Evolutionary conservation across 2,329 filamentous ascomycete species (phyloP).

Genomic region (Colletotrichum cordylinicola): DNA sequence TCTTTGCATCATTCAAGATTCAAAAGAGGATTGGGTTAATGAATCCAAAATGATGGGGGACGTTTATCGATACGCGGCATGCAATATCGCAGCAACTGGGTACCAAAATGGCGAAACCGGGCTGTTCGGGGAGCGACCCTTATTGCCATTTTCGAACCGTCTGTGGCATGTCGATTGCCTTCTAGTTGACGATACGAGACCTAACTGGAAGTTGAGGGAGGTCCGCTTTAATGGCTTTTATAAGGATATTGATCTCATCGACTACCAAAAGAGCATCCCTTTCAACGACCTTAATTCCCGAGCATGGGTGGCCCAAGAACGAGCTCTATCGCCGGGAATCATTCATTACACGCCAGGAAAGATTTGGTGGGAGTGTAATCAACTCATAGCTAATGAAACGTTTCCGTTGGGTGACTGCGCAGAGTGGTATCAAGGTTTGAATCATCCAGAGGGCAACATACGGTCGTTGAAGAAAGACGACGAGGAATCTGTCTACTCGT

Average conservation of each 20-base stretch:
- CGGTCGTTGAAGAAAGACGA: background rate
- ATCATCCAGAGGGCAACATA: background rate
- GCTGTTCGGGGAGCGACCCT: background rate
- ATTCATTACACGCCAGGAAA: background rate
- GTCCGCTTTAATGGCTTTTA: background rate
- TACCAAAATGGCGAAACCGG: background rate
- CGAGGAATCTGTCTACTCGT: background rate
- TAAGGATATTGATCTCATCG: background rate
- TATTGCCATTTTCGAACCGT: background rate
- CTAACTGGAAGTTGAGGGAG: background rate
- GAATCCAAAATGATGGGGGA: background rate
- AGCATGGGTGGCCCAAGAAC: background rate
- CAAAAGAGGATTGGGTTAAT: background rate
- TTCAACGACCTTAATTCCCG: background rate
- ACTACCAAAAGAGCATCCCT: background rate
- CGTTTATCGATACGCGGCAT: background rate
- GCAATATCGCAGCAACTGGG: background rate
- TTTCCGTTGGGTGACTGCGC: background rate
- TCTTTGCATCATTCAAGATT: background rate
- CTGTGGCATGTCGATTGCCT: background rate
- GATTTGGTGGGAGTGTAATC: background rate
- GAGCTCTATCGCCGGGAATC: background rate
- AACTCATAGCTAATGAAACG: background rate
- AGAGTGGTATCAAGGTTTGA: background rate
- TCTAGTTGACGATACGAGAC: background rate